A percentile compares a stretch with the other conserved stretches of the same genome.
These are phyloP conservation scores for Colletotrichum caudatum DNA, from an alignment of 2,329 filamentous ascomycete species.

Conservation along the genomic window DNA sequence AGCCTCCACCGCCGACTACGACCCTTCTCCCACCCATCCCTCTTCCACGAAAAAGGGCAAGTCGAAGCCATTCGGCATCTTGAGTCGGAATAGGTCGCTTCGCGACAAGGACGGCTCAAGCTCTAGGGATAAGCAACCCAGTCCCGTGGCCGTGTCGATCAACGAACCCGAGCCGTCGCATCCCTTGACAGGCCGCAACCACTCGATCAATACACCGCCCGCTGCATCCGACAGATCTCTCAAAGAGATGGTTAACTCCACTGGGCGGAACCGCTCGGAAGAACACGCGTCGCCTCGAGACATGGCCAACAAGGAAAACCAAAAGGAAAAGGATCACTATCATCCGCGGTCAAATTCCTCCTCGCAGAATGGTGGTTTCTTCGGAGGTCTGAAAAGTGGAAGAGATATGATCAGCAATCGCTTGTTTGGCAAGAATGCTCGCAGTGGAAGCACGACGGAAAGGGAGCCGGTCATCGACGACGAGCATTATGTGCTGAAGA, in stretches of 20 bases:
- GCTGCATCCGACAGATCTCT: conserved; percentile 74
- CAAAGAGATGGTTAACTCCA: conserved; percentile 75
- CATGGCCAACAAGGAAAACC: conserved; percentile 54
- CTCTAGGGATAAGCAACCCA: conserved; percentile 51
- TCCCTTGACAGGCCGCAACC: conserved; percentile 48
- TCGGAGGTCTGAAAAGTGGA: conserved; percentile 79
- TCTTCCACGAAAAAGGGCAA: conserved; percentile 62
- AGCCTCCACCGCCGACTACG: conserved; percentile 62
- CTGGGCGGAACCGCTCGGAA: conserved; percentile 76
- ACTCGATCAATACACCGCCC: conserved; percentile 71
- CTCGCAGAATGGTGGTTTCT: conserved; percentile 72
- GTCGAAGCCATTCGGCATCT: conserved; percentile 65
- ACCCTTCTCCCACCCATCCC: conserved; percentile 48
- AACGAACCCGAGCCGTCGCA: conserved; percentile 54
- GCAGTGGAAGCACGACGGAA: conserved; percentile 77
- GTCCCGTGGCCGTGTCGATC: conserved; percentile 47
- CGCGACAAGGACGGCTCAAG: conserved; percentile 57
- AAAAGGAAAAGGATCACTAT: conserved; percentile 46
- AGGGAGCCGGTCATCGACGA: conserved; percentile 77
- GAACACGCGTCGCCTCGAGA: conserved; percentile 70
- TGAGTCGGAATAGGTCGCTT: conserved; percentile 65
- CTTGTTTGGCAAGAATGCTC: conserved; percentile 81
- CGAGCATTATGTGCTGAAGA: conserved; percentile 85
- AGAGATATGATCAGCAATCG: conserved; percentile 86
- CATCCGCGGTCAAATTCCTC: conserved; percentile 62